Base-by-base conservation (phyloP, 768 basidiomycete species). In the Leccinum boreale region DNA sequence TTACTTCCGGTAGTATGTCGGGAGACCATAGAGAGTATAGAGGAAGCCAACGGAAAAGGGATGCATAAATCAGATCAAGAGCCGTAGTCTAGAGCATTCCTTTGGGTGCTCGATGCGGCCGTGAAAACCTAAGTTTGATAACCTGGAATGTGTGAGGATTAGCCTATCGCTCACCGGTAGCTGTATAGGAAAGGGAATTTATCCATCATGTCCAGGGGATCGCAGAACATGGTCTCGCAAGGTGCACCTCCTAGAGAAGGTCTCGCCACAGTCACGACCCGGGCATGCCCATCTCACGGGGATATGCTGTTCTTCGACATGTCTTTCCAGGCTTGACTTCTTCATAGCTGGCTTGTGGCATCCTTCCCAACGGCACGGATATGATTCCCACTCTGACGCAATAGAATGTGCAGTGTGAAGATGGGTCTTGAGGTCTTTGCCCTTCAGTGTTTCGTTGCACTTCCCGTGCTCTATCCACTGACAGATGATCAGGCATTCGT, bases 251-350 rank as follows among this genome's bases (percentile, higher is more conserved):
- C 33, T 35, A 31, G 31, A 31, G 42, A 62, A 62, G 1, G 33
- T 36, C 0, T 9, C 5, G 2, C 0, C 0, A n/a, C 64, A 66
- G 2, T 0, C 33, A 14, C 14, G 33, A 35, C 33, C 0, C 0
- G 55, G 58, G 9, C 65, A 67, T 0, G 55, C 48, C 65, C 66
- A 67, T 11, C 5, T 56, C 2, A 15, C 53, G 0, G 62, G 53
- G 12, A 62, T 8, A 29, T 67, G 65, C 2, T 50, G 56, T 1
- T 67, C 66, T 0, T 9, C 47, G 2, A 51, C 1, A 15, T 67
- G 66, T 0, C 28, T 28, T 28, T 28, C 28, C 28, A 28, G 8
- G 28, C 28, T 28, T 9, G 28, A 28, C 28, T 28, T 28, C 28
- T 28, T 28, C 28, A 28, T 28, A 0, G 28, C 28, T 0, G 28